Evolutionary conservation across 2,329 filamentous ascomycete species (phyloP).

Genomic region (Aspergillus pseudonomiae): DNA sequence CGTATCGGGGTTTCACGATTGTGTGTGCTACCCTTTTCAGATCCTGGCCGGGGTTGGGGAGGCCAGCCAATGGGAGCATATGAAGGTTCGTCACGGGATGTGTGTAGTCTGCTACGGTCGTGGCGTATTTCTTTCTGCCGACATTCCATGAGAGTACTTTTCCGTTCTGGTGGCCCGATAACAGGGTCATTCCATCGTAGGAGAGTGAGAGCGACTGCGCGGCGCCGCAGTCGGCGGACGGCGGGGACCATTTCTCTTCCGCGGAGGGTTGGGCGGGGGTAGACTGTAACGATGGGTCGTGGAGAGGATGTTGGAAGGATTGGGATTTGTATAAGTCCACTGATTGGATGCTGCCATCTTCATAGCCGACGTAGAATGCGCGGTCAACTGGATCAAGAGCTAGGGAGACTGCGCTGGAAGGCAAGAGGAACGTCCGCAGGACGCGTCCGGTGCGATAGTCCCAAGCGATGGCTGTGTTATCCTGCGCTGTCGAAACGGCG

Average conservation of each 20-base stretch:
- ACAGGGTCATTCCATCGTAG: slow-evolving; percentile 77
- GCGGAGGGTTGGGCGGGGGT: slow-evolving; percentile 45
- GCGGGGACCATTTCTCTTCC: slow-evolving; percentile 53
- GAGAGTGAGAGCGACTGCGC: slow-evolving; percentile 71
- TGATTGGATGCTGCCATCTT: slow-evolving; percentile 78
- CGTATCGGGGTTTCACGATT: slow-evolving; percentile 73
- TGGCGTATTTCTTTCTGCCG: slow-evolving; percentile 67
- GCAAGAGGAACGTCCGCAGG: slow-evolving; percentile 80
- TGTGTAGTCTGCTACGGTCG: slow-evolving; percentile 71
- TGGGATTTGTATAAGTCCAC: slow-evolving; percentile 70
- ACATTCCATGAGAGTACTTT: slow-evolving; percentile 82
- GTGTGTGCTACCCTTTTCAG: slow-evolving; percentile 57
- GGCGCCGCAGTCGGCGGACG: slow-evolving; percentile 65
- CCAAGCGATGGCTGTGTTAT: slow-evolving; percentile 91
- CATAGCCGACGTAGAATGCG: slow-evolving; percentile 78
- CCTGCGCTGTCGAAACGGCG: slow-evolving; percentile 79
- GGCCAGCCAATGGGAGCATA: slow-evolving; percentile 67
- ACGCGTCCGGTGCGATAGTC: slow-evolving; percentile 79
- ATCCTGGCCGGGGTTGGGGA: slow-evolving; percentile 37
- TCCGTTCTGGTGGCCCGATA: slow-evolving; percentile 81
- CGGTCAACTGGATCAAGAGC: slow-evolving; percentile 81
- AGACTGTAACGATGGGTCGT: slow-evolving; percentile 39
- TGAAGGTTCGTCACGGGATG: slow-evolving; percentile 79
- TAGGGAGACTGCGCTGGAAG: slow-evolving; percentile 71
- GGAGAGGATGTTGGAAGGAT: slow-evolving; percentile 44